Conservation (phyloP, 169 alveolate genomes). For the Cryptosporidium canis region DNA sequence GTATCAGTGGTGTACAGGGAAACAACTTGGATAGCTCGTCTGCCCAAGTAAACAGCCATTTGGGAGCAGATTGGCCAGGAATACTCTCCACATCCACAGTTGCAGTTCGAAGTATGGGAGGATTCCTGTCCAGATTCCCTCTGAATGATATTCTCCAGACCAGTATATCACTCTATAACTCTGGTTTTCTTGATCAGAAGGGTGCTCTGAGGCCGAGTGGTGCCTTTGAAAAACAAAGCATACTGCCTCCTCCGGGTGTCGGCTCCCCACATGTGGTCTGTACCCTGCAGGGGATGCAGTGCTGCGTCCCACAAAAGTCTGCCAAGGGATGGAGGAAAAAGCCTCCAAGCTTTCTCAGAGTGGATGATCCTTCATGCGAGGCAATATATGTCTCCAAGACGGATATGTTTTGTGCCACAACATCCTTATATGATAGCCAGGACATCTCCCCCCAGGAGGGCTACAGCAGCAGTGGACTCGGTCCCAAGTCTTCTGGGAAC, state of each 20-base stretch:
- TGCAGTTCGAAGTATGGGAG: conserved; percentile 64
- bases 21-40: conserved; percentile 2
- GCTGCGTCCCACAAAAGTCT: conserved; percentile 79
- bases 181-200: conserved; percentile 69
- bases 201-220: conserved; percentile 72
- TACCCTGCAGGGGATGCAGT: conserved; percentile 77
- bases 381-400: conserved; percentile 69
- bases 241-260: conserved; percentile 78
- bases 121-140: conserved; percentile 66
- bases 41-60: background rate
- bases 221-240: conserved; percentile 71
- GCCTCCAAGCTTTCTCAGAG: conserved; percentile 63
- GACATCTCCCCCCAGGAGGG: background rate
- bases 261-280: conserved; percentile 76
- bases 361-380: conserved; percentile 64
- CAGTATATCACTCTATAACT: conserved; percentile 57
- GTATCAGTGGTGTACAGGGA: conserved; percentile 15
- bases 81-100: conserved; percentile 47
- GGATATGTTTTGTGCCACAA: conserved; percentile 70
- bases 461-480: background rate
- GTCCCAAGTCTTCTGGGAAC: conserved; percentile 19
- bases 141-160: conserved; percentile 55
- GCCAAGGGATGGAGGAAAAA: conserved; percentile 75
- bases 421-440: conserved; percentile 47
- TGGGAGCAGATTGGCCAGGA: conserved; percentile 61